Base-by-base conservation (phyloP, 805 yeast species). In the Lachancea dasiensis region DNA sequence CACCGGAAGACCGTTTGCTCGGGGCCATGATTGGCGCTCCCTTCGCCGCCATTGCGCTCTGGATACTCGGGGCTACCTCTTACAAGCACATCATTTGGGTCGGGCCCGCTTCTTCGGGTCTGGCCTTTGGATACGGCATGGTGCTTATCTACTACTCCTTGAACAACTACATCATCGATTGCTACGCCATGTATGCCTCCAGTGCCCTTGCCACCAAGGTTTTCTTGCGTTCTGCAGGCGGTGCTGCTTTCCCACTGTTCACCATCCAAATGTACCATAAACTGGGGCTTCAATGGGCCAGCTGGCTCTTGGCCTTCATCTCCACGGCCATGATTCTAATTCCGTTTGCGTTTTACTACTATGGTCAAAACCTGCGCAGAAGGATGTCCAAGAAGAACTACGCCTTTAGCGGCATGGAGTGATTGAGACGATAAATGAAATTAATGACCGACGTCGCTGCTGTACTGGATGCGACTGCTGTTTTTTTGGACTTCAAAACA, bases 1-100 rank as follows among this genome's bases (percentile, higher is more conserved):
- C 76, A 5, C 94, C 94, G 3, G 94, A 83, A 61, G 92, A 83
- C 61, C 73, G 94, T 59, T 61, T 83, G 33, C 52, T 81, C 30
- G 94, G 90, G 49, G 90, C 89, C 22, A 79, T 81, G 84, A 64
- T 83, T 45, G 92, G 94, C 45, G 69, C 86, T 15, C 87, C 89
- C 23, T 81, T 82, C 69, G 86, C 90, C 11, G 86, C 86, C 23
- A 77, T 81, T 56, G 83, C 87, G 0, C 64, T 83, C 31, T 83
- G 85, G 71, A 80, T 83, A 45, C 63, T 83, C 40, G 94, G 94
- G 58, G 90, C 90, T 6, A 81, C 92, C 3, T 73, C 87, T 0
- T 73, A 72, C 48, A 72, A 80, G 44, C 76, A 74, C 48, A 68
- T 83, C 39, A 75, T 81, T 37, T 85, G 90, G 89, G 81, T 82